Base-by-base conservation (phyloP, 2,329 filamentous ascomycete species). In the Neofusicoccum umdonicola region DNA sequence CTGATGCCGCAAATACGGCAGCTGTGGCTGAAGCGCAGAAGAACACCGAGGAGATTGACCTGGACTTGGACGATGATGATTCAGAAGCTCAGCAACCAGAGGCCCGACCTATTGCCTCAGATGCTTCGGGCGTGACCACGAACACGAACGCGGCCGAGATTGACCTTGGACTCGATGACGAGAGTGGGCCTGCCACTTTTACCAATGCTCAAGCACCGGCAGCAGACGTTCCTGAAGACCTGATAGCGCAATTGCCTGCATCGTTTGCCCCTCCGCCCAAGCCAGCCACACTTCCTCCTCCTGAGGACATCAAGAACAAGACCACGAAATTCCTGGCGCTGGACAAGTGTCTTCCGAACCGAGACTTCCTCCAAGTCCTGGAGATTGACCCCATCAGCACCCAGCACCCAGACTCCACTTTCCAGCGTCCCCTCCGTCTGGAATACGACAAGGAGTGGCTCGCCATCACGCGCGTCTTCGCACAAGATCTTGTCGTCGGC, bases 401-500 rank as follows among this genome's bases (percentile, higher is more conserved):
- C n/a, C 68, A 70, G 11, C 68, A 72, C 19, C 68, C 63, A 4
- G 54, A 68, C 3, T 66, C 70, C 4, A 56, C 62, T 6, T 47
- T 79, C 57, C 60, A 71, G 15, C 77, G 81, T 1, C 87, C 87
- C 0, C 85, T 87, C 69, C 81, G 80, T 11, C 82, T 97, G 0
- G 81, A 88, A 54, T 98, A 99, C 74, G 95, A 99, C 76, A 87
- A 89, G 11, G 95, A 99, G 79, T 99, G 94, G 94, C 87, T 99
- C 7, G 90, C 95, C 47, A 97, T 99, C 68, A 93, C 89, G 12
- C 90, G 94, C 47, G 89, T 88, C 7, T 96, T 98, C 72, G 87
- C 90, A 45, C 71, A 81, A 3, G 83, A 87, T 45, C 71, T 81
- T 48, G 71, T 77, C 35, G 82, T 95, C 1, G 77, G 80, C 1